Conservation (phyloP, 371 early-diverging fungal genomes). For the Rhizopus delemar region DNA sequence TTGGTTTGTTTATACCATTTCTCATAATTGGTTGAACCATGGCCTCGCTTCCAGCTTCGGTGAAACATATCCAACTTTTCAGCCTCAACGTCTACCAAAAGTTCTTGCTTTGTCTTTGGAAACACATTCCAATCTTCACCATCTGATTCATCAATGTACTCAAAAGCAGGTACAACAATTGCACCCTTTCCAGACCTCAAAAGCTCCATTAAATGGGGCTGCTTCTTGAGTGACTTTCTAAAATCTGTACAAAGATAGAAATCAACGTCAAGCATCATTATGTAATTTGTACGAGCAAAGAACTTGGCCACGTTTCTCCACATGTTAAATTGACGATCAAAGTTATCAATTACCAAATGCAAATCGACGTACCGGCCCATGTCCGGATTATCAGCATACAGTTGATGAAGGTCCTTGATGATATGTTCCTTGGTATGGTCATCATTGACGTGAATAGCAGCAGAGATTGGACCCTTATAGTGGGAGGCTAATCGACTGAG, state of each 20-base stretch:
- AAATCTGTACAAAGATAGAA: slow-evolving; percentile 66
- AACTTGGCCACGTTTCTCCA: slow-evolving; percentile 68
- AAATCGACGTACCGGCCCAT: slow-evolving; percentile 58
- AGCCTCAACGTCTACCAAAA: slow-evolving; percentile 43
- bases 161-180: slow-evolving; percentile 64
- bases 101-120: slow-evolving; percentile 50
- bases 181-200: slow-evolving; percentile 52
- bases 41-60: slow-evolving; percentile 54
- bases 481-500: slow-evolving; percentile 46
- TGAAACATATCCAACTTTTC: slow-evolving; percentile 63
- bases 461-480: slow-evolving; percentile 41
- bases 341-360: slow-evolving; percentile 61
- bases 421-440: slow-evolving; percentile 51
- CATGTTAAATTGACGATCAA: slow-evolving; percentile 65
- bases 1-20: slow-evolving; percentile 52
- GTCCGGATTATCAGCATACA: slow-evolving; percentile 53
- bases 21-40: slow-evolving; percentile 60
- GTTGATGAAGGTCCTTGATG: slow-evolving; percentile 48
- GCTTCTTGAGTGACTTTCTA: slow-evolving; percentile 41
- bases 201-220: slow-evolving; percentile 45
- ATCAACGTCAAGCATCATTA: slow-evolving; percentile 66
- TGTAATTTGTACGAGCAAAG: slow-evolving; percentile 59
- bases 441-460: slow-evolving; percentile 65
- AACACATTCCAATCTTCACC: slow-evolving; percentile 55
- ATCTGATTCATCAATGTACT: slow-evolving; percentile 53